A percentile compares a stretch with the other conserved stretches of the same genome.
Conservation (phyloP, 306 rosid species). For the Prunus mongolica region DNA sequence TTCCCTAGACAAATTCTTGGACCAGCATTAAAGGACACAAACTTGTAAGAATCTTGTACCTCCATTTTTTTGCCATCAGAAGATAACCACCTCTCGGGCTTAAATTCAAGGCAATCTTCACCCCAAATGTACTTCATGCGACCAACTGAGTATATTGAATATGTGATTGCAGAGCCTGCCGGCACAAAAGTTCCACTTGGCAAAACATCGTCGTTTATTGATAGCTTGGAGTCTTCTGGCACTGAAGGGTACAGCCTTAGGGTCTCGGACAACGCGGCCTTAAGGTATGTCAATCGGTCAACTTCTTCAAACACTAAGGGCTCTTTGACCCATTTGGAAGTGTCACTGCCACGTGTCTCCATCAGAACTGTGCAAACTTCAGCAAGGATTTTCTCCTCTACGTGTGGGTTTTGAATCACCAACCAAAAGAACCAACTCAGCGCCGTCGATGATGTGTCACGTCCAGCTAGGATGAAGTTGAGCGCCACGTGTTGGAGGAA, state of each 20-base stretch:
- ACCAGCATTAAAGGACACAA: constrained; percentile 78
- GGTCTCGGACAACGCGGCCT: constrained; percentile 75
- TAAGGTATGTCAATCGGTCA: constrained; percentile 67
- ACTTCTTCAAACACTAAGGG: constrained; percentile 78
- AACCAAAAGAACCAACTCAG: constrained; percentile 89
- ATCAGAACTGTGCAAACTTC: constrained; percentile 63
- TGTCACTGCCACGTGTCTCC: constrained; percentile 64
- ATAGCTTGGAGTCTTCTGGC: constrained; percentile 83
- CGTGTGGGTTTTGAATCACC: constrained; percentile 42
- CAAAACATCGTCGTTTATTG: constrained; percentile 56
- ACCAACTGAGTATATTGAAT: constrained; percentile 70
- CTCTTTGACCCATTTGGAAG: constrained; percentile 49
- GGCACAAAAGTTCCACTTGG: constrained; percentile 69
- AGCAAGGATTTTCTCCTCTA: constrained; percentile 58
- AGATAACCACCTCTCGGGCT: constrained; percentile 80
- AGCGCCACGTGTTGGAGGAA: constrained; percentile 84
- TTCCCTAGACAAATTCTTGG: constrained; percentile 87
- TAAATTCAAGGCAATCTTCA: constrained; percentile 78
- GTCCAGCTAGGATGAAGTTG: constrained; percentile 93
- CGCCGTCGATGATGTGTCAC: constrained; percentile 85
- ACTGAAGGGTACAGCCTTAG: constrained; percentile 85
- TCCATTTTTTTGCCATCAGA: constrained; percentile 44
- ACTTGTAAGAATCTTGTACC: constrained; percentile 54
- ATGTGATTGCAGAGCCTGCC: constrained; percentile 56
- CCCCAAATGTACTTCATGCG: constrained; percentile 92